phyloP scores from a whole-genome alignment of 352 stramenopile species.

The Globisporangium echinulatum region DNA sequence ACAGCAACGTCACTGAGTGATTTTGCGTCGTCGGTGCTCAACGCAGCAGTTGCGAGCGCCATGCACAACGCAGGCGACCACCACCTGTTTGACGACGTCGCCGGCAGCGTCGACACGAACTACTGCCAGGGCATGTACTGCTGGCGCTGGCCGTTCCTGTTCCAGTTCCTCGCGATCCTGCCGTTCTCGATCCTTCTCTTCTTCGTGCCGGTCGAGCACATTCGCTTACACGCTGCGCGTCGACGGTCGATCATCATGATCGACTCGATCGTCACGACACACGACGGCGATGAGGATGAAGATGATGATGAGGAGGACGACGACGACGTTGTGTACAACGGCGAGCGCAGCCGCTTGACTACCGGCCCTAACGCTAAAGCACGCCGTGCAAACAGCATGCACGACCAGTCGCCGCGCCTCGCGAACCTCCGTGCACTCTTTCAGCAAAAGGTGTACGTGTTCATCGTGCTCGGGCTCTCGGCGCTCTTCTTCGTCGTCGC shows the following conservation, averaged over 20 bases:
- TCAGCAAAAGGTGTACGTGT: constrained; percentile 64
- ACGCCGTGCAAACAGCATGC: constrained; percentile 13
- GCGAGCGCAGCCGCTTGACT: constrained; percentile 21
- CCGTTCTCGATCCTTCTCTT: constrained; percentile 75
- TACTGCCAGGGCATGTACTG: constrained; percentile 76
- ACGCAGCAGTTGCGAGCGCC: constrained; percentile 15
- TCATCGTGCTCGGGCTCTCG: constrained; percentile 72
- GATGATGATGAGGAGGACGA: constrained; percentile 19
- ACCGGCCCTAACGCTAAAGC: constrained; percentile 1
- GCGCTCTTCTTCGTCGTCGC: constrained; percentile 81
- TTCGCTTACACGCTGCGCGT: constrained; percentile 43
- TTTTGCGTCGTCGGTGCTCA: constrained; percentile 15
- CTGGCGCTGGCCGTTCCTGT: constrained; percentile 84
- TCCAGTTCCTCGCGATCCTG: constrained; percentile 66
- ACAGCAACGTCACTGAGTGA: not conserved
- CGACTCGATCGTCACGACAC: constrained; percentile 33
- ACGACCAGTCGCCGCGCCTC: constrained; percentile 30
- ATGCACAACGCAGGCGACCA: constrained; percentile 19
- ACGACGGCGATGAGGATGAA: constrained; percentile 31
- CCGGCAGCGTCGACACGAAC: constrained; percentile 23
- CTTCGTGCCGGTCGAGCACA: constrained; percentile 68
- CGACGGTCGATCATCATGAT: constrained; percentile 67
- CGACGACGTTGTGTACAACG: constrained; percentile 17
- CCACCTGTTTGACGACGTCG: constrained; percentile 32
- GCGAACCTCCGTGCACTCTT: constrained; percentile 46